These are phyloP conservation scores for Suillus paluster DNA, from an alignment of 768 basidiomycete species.

Conservation along the genomic window DNA sequence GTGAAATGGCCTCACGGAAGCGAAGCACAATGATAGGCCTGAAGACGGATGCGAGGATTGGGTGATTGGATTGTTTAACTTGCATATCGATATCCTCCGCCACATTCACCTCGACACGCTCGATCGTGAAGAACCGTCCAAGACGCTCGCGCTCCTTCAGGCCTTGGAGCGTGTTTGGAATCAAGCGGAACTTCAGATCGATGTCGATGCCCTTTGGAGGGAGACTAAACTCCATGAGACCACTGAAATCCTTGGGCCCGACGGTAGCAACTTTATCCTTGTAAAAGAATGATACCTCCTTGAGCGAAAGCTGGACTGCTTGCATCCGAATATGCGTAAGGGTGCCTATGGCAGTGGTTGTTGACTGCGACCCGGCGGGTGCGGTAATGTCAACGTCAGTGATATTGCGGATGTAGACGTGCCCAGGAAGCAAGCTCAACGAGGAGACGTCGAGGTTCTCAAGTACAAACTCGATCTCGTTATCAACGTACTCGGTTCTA, in stretches of 20 bases:
- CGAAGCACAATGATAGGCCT: conserved; percentile 61
- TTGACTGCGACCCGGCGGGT: conserved; percentile 34
- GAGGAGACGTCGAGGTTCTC: conserved; percentile 76
- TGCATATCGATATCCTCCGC: conserved; percentile 58
- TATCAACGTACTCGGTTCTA: conserved; percentile 75
- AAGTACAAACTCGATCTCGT: conserved; percentile 71
- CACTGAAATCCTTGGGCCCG: conserved; percentile 61
- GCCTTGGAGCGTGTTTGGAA: conserved; percentile 52
- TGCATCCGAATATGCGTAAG: conserved; percentile 69
- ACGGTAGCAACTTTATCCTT: conserved; percentile 60
- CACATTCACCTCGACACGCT: conserved; percentile 57
- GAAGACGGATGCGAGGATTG: conserved; percentile 63
- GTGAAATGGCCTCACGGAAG: conserved; percentile 64
- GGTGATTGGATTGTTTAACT: conserved; percentile 66
- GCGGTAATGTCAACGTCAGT: conserved; percentile 62
- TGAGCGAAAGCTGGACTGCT: conserved; percentile 64
- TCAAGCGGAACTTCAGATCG: conserved; percentile 66
- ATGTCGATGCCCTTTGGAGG: conserved; percentile 72
- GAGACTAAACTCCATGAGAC: conserved; percentile 62
- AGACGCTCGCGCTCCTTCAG: conserved; percentile 47
- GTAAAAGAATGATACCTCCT: conserved; percentile 77
- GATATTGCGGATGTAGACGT: conserved; percentile 73
- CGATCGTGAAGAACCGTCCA: conserved; percentile 62
- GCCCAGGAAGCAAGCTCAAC: conserved; percentile 68
- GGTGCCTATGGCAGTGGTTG: conserved; percentile 59